These are phyloP conservation scores for Astragalus membranaceus DNA, from an alignment of 306 rosid species.

Conservation along the genomic window DNA sequence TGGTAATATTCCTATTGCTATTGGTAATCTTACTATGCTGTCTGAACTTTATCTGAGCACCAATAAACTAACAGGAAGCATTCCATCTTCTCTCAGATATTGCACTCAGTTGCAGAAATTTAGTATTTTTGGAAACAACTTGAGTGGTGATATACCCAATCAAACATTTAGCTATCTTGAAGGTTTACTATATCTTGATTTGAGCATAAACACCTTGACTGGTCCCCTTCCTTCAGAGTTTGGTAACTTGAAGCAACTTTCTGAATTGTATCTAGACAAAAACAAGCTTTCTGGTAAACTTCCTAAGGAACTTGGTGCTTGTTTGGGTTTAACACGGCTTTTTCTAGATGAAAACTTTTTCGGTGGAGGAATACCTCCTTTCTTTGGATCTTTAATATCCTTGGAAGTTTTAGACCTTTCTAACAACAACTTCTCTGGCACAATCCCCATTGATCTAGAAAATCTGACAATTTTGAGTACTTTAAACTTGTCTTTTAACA, in stretches of 20 bases:
- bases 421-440: too few relatives aligned
- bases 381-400: too few relatives aligned
- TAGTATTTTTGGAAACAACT: neutral
- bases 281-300: constrained; percentile 23
- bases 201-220: neutral
- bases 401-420: too few relatives aligned
- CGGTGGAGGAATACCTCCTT: constrained; percentile 15
- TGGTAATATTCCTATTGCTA: neutral
- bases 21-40: constrained; percentile 25
- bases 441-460: too few relatives aligned
- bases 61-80: constrained; percentile 19
- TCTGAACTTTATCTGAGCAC: neutral
- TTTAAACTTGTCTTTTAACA: too few relatives aligned
- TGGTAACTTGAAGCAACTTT: neutral
- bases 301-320: constrained; percentile 8
- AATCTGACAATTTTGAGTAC: too few relatives aligned
- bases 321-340: neutral
- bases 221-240: constrained; percentile 19
- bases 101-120: neutral
- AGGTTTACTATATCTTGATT: neutral
- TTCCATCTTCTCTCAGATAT: neutral
- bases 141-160: constrained; percentile 17
- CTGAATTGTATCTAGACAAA: neutral
- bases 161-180: neutral
- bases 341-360: neutral